A percentile compares a stretch with the other conserved stretches of the same genome.
Evolutionary conservation across 345 rosid species (phyloP).

Genomic region (Euphorbia peplus): DNA sequence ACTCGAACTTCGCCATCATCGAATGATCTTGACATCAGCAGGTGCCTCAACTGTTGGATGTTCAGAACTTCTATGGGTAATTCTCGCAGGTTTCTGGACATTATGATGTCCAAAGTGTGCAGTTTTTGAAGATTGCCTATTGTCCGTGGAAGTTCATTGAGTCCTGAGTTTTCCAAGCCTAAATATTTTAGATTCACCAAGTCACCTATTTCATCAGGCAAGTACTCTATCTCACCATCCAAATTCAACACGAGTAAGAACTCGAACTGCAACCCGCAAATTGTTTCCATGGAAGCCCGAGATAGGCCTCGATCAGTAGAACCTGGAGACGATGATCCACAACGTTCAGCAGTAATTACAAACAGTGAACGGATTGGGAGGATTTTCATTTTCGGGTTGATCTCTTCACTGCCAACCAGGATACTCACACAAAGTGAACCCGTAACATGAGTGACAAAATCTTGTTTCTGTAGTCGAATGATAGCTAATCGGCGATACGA

Average conservation of each 20-base stretch:
- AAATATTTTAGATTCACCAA: conserved; percentile 16
- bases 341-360: background rate
- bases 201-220: conserved; percentile 19
- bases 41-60: conserved; percentile 17
- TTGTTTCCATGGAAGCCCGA: conserved; percentile 12
- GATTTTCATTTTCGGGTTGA: background rate
- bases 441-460: conserved; percentile 1
- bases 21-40: conserved; percentile 3
- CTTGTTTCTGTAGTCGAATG: background rate
- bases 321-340: background rate
- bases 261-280: conserved; percentile 11
- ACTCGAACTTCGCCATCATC: conserved; percentile 9
- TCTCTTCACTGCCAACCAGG: background rate
- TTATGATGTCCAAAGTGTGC: conserved; percentile 13
- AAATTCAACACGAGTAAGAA: conserved; percentile 20
- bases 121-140: conserved; percentile 15
- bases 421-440: background rate
- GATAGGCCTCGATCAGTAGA: conserved; percentile 7
- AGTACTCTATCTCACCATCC: background rate
- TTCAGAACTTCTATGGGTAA: conserved; percentile 1
- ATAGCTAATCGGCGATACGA: background rate
- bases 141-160: conserved; percentile 16
- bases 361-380: background rate
- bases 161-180: conserved; percentile 2
- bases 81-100: background rate